Conservation (phyloP, 2,329 filamentous ascomycete genomes). For the Talaromyces albobiverticillius region DNA sequence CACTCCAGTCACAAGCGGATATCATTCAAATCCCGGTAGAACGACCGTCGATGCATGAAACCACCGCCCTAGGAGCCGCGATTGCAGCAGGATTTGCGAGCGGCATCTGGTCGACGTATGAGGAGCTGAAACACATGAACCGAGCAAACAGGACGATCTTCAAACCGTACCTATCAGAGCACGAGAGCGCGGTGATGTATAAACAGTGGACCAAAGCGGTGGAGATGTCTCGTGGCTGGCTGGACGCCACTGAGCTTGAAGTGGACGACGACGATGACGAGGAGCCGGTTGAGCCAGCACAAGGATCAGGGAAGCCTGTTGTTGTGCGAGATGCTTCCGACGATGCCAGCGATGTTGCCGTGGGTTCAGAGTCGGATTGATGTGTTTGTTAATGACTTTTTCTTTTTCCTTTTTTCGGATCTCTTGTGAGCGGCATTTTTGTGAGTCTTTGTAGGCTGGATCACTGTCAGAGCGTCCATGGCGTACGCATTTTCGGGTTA, state of each 20-base stretch:
- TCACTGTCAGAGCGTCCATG: conserved; percentile 1
- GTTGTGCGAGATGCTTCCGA: conserved; percentile 2
- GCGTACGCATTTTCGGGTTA: not conserved
- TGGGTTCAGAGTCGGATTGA: conserved; percentile 11
- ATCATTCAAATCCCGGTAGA: conserved; percentile 80
- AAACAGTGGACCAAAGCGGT: conserved; percentile 73
- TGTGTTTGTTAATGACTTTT: not conserved
- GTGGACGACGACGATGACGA: conserved; percentile 14
- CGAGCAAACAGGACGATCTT: conserved; percentile 68
- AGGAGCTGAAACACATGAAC: conserved; percentile 72
- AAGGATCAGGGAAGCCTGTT: not conserved
- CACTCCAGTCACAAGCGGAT: conserved; percentile 72
- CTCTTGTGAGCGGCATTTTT: conserved; percentile 3
- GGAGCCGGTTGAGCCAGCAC: not conserved
- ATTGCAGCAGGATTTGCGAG: conserved; percentile 86
- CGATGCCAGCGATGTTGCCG: conserved; percentile 8
- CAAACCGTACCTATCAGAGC: conserved; percentile 59
- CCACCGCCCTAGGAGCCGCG: conserved; percentile 81
- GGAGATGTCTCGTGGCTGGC: conserved; percentile 74
- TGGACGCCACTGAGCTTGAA: conserved; percentile 27
- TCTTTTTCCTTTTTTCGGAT: not conserved
- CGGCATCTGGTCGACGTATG: conserved; percentile 72
- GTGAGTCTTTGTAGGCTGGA: not conserved
- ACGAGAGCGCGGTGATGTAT: conserved; percentile 63
- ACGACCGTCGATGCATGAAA: conserved; percentile 84